phyloP scores from a whole-genome alignment of 441 rosid genomes.

The Pelargonium citronellum region DNA sequence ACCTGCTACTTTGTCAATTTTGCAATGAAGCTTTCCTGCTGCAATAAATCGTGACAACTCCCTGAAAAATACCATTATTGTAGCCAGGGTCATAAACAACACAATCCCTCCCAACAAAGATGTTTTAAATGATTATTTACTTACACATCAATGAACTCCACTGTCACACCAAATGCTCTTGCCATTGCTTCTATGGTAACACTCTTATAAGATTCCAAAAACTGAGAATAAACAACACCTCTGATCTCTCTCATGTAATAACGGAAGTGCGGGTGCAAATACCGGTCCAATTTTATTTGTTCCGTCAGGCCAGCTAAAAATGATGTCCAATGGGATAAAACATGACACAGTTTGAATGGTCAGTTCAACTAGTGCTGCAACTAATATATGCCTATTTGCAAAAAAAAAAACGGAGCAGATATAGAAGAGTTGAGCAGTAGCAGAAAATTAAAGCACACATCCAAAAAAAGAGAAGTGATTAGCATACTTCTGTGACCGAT shows the following conservation, averaged over 20 bases:
- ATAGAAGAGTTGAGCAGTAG: not conserved
- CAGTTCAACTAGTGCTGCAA: not conserved
- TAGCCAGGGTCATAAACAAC: no score
- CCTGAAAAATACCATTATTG: constrained; percentile 33
- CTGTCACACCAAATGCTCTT: constrained; percentile 85
- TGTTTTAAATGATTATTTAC: constrained; percentile 23
- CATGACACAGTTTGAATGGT: not conserved
- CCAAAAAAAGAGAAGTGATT: not conserved
- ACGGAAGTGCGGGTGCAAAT: constrained; percentile 91
- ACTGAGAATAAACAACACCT: constrained; percentile 86
- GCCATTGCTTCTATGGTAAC: constrained; percentile 98
- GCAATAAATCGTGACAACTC: constrained; percentile 90
- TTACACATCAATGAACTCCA: constrained; percentile 91
- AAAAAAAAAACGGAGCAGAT: not conserved
- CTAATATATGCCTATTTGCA: not conserved
- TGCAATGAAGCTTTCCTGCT: constrained; percentile 97
- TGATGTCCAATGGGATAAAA: not conserved
- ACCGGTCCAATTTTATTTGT: constrained; percentile 84
- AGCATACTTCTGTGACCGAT: no score
- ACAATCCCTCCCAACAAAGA: not conserved
- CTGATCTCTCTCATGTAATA: constrained; percentile 99
- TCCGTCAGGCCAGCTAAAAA: constrained; percentile 77
- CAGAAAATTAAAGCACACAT: not conserved
- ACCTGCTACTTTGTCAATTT: constrained; percentile 98
- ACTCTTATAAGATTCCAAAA: constrained; percentile 90